A percentile compares a stretch with the other conserved stretches of the same genome.
Conservation (phyloP, 1,284 basidiomycete species). For the Cutaneotrichosporon arboriforme region DNA sequence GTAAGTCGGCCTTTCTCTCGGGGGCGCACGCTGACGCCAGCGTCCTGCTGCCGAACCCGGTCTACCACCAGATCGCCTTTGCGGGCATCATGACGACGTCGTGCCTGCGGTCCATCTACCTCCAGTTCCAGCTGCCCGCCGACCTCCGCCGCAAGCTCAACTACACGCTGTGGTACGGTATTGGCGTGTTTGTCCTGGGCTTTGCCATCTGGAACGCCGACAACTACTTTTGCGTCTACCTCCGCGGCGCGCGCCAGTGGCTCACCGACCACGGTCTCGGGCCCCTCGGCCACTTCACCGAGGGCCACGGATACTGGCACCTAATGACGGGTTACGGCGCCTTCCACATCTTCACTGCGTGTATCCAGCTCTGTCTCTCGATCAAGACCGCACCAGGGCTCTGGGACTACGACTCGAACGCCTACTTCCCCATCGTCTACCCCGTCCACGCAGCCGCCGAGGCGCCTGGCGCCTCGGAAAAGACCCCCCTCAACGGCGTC, state of each 20-base stretch:
- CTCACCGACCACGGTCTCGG: conserved; percentile 24
- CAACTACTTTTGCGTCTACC: conserved; percentile 50
- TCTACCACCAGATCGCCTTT: conserved; percentile 54
- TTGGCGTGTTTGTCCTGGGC: conserved; percentile 44
- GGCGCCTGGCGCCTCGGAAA: background rate
- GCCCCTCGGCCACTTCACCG: conserved; percentile 33
- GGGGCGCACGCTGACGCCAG: conserved; percentile 24
- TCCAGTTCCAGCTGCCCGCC: conserved; percentile 31
- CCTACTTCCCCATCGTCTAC: conserved; percentile 24
- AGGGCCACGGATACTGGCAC: conserved; percentile 53
- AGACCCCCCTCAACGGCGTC: background rate
- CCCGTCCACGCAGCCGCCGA: background rate
- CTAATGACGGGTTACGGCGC: conserved; percentile 51
- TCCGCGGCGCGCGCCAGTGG: conserved; percentile 21
- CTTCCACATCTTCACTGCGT: conserved; percentile 48
- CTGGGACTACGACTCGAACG: conserved; percentile 21
- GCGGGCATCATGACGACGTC: conserved; percentile 46
- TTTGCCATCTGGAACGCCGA: conserved; percentile 55
- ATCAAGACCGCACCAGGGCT: conserved; percentile 29
- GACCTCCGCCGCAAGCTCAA: conserved; percentile 25
- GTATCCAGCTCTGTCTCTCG: conserved; percentile 32
- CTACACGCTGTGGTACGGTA: conserved; percentile 30
- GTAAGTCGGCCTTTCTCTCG: conserved; percentile 28
- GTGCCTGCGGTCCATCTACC: conserved; percentile 33
- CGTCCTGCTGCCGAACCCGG: conserved; percentile 51